Evolutionary conservation across 2,329 filamentous ascomycete species (phyloP).

Genomic region (Keithomyces neogunnii): DNA sequence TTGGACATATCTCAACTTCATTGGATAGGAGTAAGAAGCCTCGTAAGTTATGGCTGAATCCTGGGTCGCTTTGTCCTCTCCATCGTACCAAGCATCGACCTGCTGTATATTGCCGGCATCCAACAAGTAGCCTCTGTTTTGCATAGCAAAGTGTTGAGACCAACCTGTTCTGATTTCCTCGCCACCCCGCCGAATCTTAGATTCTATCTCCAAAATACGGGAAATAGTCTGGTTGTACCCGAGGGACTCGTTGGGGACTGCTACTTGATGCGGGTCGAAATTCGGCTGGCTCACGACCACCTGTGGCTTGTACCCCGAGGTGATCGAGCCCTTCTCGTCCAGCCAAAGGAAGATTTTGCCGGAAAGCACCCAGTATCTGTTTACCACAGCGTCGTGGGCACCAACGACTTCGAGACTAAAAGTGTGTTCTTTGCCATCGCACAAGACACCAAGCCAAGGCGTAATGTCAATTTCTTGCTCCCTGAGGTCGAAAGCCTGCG

Average conservation of each 20-base stretch:
- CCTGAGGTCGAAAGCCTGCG: constrained; percentile 68
- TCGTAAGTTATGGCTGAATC: background rate
- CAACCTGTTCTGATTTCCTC: constrained; percentile 29
- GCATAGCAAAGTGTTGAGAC: constrained; percentile 49
- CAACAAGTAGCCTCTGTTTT: constrained; percentile 39
- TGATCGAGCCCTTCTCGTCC: constrained; percentile 37
- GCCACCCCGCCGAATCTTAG: constrained; percentile 34
- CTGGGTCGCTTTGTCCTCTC: constrained; percentile 7
- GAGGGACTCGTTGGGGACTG: background rate
- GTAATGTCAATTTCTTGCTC: constrained; percentile 80
- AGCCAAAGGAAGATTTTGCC: constrained; percentile 78
- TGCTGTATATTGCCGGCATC: constrained; percentile 32
- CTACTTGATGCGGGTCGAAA: background rate
- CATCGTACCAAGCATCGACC: constrained; percentile 10
- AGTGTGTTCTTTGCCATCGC: constrained; percentile 54
- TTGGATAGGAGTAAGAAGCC: constrained; percentile 10
- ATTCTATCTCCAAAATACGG: constrained; percentile 49
- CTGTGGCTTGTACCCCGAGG: constrained; percentile 23
- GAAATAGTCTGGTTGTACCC: constrained; percentile 41
- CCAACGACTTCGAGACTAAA: constrained; percentile 63
- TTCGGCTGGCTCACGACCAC: background rate
- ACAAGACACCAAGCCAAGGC: constrained; percentile 62
- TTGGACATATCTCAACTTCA: constrained; percentile 2
- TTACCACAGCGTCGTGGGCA: constrained; percentile 44
- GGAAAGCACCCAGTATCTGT: constrained; percentile 58